phyloP scores from a whole-genome alignment of 352 stramenopile species.

The Globisporangium abappressorium region DNA sequence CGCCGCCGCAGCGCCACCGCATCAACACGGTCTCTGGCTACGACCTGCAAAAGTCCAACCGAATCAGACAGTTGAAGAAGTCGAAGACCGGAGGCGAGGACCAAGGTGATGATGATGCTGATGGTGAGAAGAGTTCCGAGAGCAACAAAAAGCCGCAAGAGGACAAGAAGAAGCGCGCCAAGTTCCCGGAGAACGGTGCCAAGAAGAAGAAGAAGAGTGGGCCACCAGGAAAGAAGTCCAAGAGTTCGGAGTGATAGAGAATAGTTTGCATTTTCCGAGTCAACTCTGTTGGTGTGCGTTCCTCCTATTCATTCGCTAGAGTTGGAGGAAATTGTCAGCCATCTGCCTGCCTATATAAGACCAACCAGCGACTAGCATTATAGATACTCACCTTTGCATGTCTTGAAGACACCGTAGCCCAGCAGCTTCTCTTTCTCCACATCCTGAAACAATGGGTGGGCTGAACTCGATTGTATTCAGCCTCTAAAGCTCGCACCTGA shows the following conservation, averaged over 20 bases:
- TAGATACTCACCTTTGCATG: not conserved
- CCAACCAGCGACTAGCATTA: not conserved
- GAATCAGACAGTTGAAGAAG: conserved; percentile 49
- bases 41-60: conserved; percentile 83
- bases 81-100: not conserved
- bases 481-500: not conserved
- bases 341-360: not conserved
- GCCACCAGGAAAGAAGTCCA: not conserved
- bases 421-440: not conserved
- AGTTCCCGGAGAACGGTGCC: conserved; percentile 9
- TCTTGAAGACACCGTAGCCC: not conserved
- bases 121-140: not conserved
- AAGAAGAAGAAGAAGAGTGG: conserved; percentile 8
- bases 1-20: conserved; percentile 59
- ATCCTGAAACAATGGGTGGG: not conserved
- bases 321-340: not conserved
- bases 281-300: not conserved
- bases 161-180: conserved; percentile 14
- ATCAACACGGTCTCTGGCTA: conserved; percentile 88
- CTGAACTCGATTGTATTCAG: not conserved
- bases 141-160: not conserved
- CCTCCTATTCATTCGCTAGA: not conserved
- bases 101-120: not conserved
- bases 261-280: not conserved
- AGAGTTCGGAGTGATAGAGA: not conserved